Evolutionary conservation across 305 asterid genomes (phyloP).

Genomic region (Rubia peregrina): DNA sequence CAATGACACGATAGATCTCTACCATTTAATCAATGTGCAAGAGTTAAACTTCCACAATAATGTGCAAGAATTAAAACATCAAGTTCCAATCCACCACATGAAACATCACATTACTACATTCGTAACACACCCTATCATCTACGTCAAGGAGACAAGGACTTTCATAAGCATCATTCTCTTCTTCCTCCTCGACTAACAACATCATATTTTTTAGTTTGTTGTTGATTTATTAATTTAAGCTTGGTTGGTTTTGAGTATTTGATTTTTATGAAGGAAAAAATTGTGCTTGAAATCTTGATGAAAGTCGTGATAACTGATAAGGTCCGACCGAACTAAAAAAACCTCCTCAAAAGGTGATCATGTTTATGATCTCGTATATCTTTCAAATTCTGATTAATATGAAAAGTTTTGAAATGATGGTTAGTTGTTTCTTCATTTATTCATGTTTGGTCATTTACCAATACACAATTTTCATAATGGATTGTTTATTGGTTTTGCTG

Average conservation of each 20-base stretch:
- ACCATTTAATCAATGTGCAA: too few relatives aligned
- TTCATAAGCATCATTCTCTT: too few relatives aligned
- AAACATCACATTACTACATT: too few relatives aligned
- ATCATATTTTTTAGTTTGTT: too few relatives aligned
- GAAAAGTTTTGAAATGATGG: neutral
- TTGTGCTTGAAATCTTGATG: slow-evolving; percentile 85
- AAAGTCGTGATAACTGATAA: slow-evolving; percentile 82
- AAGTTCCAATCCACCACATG: too few relatives aligned
- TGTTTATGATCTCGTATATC: slow-evolving; percentile 29
- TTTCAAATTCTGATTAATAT: neutral
- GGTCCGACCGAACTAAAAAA: slow-evolving; percentile 75
- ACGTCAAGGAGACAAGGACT: too few relatives aligned
- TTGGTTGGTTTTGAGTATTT: slow-evolving; percentile 7
- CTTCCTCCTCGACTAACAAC: too few relatives aligned
- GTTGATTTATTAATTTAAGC: neutral
- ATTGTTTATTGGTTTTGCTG: slow-evolving; percentile 79
- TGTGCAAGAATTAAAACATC: too few relatives aligned
- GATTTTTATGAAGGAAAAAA: slow-evolving; percentile 57
- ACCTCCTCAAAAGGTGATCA: slow-evolving; percentile 83
- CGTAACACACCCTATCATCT: too few relatives aligned
- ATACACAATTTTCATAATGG: slow-evolving; percentile 72
- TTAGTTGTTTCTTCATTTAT: neutral
- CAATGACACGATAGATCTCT: too few relatives aligned
- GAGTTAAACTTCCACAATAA: too few relatives aligned
- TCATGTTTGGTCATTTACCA: slow-evolving; percentile 61